These are phyloP conservation scores for Lonicera japonica DNA, from an alignment of 129 eudicot genomes.

Conservation along the genomic window DNA sequence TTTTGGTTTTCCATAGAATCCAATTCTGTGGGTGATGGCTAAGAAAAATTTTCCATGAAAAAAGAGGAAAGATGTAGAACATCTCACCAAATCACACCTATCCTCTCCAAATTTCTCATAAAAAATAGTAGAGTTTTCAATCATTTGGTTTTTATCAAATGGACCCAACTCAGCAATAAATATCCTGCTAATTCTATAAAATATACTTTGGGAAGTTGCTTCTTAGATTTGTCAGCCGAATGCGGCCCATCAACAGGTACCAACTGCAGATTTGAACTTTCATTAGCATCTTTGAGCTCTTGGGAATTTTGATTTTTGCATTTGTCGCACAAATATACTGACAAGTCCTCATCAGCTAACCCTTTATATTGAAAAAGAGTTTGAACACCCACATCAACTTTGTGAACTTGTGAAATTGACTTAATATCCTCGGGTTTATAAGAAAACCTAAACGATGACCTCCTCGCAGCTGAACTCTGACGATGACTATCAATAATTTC, in stretches of 20 bases:
- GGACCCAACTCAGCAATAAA: no score
- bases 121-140: no score
- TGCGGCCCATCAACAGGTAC: slow-evolving; percentile 53
- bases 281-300: slow-evolving; percentile 30
- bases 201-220: slow-evolving; percentile 77
- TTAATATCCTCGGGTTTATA: slow-evolving; percentile 50
- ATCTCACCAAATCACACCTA: no score
- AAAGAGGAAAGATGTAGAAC: background rate
- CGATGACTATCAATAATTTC: slow-evolving; percentile 49
- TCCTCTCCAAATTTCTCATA: no score
- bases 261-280: slow-evolving; percentile 50
- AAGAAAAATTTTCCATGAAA: no score
- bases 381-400: slow-evolving; percentile 87
- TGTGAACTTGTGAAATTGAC: slow-evolving; percentile 31
- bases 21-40: no score
- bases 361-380: slow-evolving; percentile 32
- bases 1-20: no score
- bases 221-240: slow-evolving; percentile 44
- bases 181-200: no score
- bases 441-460: slow-evolving; percentile 63
- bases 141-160: no score
- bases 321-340: slow-evolving; percentile 43
- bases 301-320: slow-evolving; percentile 42
- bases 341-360: slow-evolving; percentile 23
- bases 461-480: slow-evolving; percentile 37